Evolutionary conservation across 257 asterid genomes (phyloP), one percentile per base, ranked within the genome.

Genomic region (Forsythia viridissima): DNA sequence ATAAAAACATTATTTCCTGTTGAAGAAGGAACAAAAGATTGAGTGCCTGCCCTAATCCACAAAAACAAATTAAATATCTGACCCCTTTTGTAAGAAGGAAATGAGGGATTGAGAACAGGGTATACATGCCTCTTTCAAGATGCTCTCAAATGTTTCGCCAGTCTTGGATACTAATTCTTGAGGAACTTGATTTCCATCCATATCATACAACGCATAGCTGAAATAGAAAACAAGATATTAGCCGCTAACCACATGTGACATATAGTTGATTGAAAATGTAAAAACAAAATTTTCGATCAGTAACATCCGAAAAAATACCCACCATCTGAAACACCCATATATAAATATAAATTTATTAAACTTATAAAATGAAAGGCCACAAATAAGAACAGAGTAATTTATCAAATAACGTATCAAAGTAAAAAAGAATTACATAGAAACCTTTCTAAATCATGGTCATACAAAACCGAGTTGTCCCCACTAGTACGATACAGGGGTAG

Each of bases 371-470:
- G 20, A 57, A 15, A 20, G 15, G 44, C 42, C 2, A 66, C 13
- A 18, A 2, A 71, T 8, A 44, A 43, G 13, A 63, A 70, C 30
- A 30, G 77, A 48, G 57, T 48, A n/a, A 13, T 48, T 48, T 48
- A 48, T 13, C 16, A 10, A 44, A 44, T 44, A 44, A 44, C 68
- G 75, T 8, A 16, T 37, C 18, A 57, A 69, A 75, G 55, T 20
- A 30, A 46, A 15, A 30, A 73, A n/a, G 65, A 81, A 21, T 2
- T 74, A 74, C 48, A 75, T 65, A 73, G 44, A 63, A 77, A 96
- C 99, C 97, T 96, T 89, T 96, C 99, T 75, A 96, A 83, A 80
- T 96, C 98, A 87, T 96, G 99, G 89, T 96, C 99, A 52, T 96
- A 96, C 78, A 96, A 82, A 83, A 96, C 99, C 3, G 99, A 93